Evolutionary conservation across 2,329 filamentous ascomycete species (phyloP).

Genomic region (Fusarium pseudoanthophilum): DNA sequence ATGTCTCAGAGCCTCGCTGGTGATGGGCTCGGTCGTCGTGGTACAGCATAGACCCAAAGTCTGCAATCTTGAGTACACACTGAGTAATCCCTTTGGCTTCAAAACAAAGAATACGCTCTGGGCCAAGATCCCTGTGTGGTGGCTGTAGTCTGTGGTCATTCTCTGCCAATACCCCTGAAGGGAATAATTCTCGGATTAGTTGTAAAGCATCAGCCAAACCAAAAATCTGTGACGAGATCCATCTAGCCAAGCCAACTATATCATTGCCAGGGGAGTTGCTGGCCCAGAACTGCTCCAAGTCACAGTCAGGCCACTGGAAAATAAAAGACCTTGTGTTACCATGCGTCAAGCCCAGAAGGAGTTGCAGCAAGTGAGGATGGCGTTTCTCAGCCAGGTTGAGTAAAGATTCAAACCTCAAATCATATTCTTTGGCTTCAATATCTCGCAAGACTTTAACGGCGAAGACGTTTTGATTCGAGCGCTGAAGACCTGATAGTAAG

Average conservation of each 20-base stretch:
- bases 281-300: background rate
- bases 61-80: background rate
- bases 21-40: background rate
- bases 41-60: background rate
- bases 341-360: background rate
- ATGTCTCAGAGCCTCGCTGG: background rate
- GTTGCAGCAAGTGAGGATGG: background rate
- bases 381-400: background rate
- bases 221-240: background rate
- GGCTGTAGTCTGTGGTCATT: too few species aligned
- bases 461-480: background rate
- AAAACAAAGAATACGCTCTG: background rate
- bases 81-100: background rate
- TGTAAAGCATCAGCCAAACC: background rate
- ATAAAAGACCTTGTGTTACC: background rate
- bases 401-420: background rate
- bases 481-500: background rate
- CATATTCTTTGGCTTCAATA: background rate
- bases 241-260: background rate
- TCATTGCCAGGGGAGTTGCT: background rate
- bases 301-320: background rate
- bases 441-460: background rate
- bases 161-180: background rate
- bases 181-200: background rate
- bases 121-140: background rate